Base-by-base conservation (phyloP, 2,329 filamentous ascomycete species). In the Arthrobotrys musiformis region DNA sequence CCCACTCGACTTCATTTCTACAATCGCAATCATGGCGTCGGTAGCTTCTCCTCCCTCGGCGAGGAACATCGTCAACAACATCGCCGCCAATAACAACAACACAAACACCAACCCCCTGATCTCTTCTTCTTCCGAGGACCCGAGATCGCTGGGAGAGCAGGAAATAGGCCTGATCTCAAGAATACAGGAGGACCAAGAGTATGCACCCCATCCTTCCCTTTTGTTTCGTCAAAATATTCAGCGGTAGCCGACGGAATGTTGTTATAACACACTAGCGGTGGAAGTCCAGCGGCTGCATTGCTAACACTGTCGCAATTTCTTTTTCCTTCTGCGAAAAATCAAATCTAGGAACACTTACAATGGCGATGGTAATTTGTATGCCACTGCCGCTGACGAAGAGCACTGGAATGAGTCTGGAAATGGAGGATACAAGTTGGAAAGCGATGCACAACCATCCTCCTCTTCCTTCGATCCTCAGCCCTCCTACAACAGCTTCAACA, bases 151-250 rank as follows among this genome's bases (percentile, higher is more conserved):
- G 1, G 60, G 60, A 33, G n/a, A 77, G 37, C 73, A 77, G 60
- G 73, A 77, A 40, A 77, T 77, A 17, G 73, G 66, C 13, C 48
- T 77, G 11, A 77, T 77, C 33, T 77, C 73, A 0, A 62, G 73
- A 40, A 77, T 77, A 26, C 66, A 54, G 37, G 73, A 77, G 5
- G 72, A 77, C 17, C 50, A 77, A 17, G 70, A 76, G 70, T 76
- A 75, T 46, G 70, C 24, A 4, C 13, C n/a, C 1, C 19, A 9
- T 24, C 58, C 6, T 15, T 1, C 11, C 15, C 30, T 7, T 40
- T 22, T 48, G 5, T 48, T 48, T 48, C n/a, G 7, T 15, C 11
- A 42, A 42, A 19, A 42, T 17, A 33, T 52, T 30, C 17, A 13
- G 8, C 30, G n/a, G 4, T 37, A 13, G 15, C 15, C 44, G 19